Evolutionary conservation across 192 early-diverging fungal genomes (phyloP), one percentile per base, ranked within the genome.

Genomic region (Chytriomyces sp.): DNA sequence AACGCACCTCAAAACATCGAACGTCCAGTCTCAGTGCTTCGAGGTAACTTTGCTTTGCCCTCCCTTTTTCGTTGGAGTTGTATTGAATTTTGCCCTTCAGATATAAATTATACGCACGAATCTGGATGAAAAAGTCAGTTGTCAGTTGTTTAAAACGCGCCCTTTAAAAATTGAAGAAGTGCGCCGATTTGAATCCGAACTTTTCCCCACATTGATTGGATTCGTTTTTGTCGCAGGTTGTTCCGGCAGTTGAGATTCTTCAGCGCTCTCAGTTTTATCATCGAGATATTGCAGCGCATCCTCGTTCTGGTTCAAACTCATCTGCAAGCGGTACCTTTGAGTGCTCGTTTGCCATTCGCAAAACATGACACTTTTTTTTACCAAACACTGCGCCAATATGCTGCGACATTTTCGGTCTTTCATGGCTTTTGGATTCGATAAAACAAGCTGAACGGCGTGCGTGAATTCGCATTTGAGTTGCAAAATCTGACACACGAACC

Each of bases 1-100:
- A 35, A 35, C n/a, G 9, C 24, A 75, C 75, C 45, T 77, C 76
- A 70, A 24, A 77, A 48, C 76, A 77, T 77, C 76, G 49, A 8
- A 70, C 76, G 47, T 77, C 76, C 10, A 59, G 28, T 23, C 16
- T 18, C 28, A 77, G 47, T 20, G 76, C 49, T 8, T 70, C 67
- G 9, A 61, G 13, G 45, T 45, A 77, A 60, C 7, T 10, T 18
- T 69, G 11, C 45, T 70, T 53, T 9, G 76, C 76, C 2, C 10
- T 9, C 35, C 43, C 69, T 10, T 59, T 18, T 26, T 71, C 57
- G 18, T 10, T 18, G 20, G 24, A 28, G 4, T 16, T 71, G 10
- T 59, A 16, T 9, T 71, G 69, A 24, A 71, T 44, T 16, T 11
- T 43, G 11, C 69, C 69, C 35, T 59, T 50, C n/a, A 71, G 24